Conservation (phyloP, 208 protist genomes). For the Tritrichomonas foetus region DNA sequence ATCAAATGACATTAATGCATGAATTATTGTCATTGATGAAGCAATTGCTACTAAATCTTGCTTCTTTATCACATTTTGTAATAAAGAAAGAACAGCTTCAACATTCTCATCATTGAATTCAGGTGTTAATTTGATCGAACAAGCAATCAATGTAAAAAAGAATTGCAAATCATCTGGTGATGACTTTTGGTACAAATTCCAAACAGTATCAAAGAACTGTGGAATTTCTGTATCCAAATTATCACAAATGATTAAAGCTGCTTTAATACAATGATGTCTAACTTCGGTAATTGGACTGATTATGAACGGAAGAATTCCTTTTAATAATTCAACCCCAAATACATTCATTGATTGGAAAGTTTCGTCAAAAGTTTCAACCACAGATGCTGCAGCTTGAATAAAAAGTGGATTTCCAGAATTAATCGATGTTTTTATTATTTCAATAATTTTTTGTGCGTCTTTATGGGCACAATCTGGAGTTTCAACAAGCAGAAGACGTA, state of each 20-base stretch:
- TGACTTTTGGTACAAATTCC: neutral
- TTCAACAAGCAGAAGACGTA: neutral
- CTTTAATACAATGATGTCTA: neutral
- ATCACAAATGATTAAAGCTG: neutral
- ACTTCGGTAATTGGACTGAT: neutral
- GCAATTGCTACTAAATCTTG: neutral
- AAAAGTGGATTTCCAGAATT: neutral
- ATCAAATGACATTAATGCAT: neutral
- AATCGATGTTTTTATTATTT: neutral
- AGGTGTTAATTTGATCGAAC: neutral
- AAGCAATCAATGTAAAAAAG: conserved; percentile 6
- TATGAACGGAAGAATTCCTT: neutral
- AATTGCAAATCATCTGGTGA: neutral
- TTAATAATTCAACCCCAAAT: neutral
- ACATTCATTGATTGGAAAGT: neutral
- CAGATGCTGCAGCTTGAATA: neutral
- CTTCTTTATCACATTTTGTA: neutral
- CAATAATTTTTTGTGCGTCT: neutral
- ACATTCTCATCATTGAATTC: neutral
- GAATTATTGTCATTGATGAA: neutral
- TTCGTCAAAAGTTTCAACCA: neutral
- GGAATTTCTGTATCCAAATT: neutral
- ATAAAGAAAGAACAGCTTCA: neutral
- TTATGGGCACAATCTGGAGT: neutral
- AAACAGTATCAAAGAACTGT: neutral